Base-by-base conservation (phyloP, 2,329 filamentous ascomycete genomes). In the Huntiella bhutanensis region DNA sequence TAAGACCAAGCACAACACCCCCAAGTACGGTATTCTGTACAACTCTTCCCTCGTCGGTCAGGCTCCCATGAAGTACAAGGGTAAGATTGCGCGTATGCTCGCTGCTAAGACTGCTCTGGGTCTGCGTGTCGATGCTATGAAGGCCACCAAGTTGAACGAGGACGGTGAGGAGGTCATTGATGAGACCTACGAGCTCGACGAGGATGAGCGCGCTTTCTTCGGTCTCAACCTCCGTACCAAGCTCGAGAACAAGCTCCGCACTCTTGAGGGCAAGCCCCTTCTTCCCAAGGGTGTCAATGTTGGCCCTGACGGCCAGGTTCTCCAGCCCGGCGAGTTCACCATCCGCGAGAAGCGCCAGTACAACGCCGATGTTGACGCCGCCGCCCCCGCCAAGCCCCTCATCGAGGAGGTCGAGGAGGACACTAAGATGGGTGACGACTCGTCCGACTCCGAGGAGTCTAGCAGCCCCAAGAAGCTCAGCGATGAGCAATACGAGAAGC, bases 1-100 rank as follows among this genome's bases (percentile, higher is more conserved):
- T 53, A 98, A 98, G 76, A 98, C 91, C 43, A 96, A 98, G 73
- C 88, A 96, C 64, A 86, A 95, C 59, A 98, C 91, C 35, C 91
- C 91, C 59, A 98, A 96, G 66, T 98, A 96, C 58, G 91, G 91
- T 73, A 73, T 93, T 53, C 84, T 92, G 61, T 92, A 91, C 67
- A 82, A 93, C 64, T 82, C 83, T 42, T 91, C 84, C 22, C 75
- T 98, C 40, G 92, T 98, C 53, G 92, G 91, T 39, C 91, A 98
- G 67, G 91, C 91, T 28, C 93, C 84, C 15, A 91, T 91, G 57
- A 88, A 85, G 70, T 96, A 96, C 71, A 98, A 98, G 79, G 91
- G 91, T 57, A 98, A 98, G 72, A 94, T 98, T 59, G 91, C 91
- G 37, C 84, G 91, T 73, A 86, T 94, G 70, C 74, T 98, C 51